Percentiles rank a stretch among this genome's conserved stretches.
phyloP scores from a whole-genome alignment of 2,329 filamentous ascomycete genomes.

The Byssothecium circinans region DNA sequence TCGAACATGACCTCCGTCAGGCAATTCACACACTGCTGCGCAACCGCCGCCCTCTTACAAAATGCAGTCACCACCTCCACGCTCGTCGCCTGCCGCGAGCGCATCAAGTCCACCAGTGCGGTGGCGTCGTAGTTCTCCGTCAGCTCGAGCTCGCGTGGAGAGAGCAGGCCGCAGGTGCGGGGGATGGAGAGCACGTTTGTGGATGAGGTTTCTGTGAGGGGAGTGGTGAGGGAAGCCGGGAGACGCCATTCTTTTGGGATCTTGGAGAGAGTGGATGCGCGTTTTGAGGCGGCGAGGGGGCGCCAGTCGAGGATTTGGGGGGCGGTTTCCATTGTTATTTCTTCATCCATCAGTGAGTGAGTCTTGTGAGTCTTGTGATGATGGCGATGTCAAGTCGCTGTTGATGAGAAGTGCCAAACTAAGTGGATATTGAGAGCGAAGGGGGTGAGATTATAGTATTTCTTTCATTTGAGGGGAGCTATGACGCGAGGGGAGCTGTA shows the following conservation, averaged over 20 bases:
- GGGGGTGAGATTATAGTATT: no score
- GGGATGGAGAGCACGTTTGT: constrained; percentile 37
- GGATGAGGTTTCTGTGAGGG: constrained; percentile 22
- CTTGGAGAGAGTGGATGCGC: constrained; percentile 24
- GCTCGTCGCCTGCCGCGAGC: constrained; percentile 23
- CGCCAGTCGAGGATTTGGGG: constrained; percentile 34
- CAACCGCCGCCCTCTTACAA: constrained; percentile 55
- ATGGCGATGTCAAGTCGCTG: no score
- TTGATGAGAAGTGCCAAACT: no score
- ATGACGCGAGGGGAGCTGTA: no score
- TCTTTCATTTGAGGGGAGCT: no score
- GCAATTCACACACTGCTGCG: constrained; percentile 60
- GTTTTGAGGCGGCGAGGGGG: constrained; percentile 33
- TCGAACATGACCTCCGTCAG: constrained; percentile 50
- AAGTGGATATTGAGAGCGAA: no score
- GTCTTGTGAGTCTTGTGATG: no score
- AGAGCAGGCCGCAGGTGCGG: constrained; percentile 32
- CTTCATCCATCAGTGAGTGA: no score
- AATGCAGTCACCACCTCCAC: constrained; percentile 56
- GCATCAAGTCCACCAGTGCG: constrained; percentile 30
- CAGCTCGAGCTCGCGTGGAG: constrained; percentile 34
- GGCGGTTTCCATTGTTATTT: not conserved
- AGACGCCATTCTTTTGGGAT: constrained; percentile 41
- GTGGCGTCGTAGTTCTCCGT: constrained; percentile 43
- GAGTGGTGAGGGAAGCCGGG: constrained; percentile 19